Percentiles rank a stretch among this genome's conserved stretches.
Conservation (phyloP, 306 rosid genomes). For the Quercus bicolor region DNA sequence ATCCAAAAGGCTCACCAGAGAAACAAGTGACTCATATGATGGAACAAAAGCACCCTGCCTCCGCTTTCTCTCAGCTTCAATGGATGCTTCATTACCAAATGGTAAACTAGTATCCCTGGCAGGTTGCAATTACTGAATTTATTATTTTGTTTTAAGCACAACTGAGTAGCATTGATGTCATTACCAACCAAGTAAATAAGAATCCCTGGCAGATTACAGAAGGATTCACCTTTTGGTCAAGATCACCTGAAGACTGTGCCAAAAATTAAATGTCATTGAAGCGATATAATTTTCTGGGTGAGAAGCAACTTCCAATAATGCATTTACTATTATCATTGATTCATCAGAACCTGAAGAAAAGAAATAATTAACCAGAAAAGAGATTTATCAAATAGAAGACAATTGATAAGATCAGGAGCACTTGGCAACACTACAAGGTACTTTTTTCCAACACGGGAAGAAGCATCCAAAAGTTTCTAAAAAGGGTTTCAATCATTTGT, state of each 20-base stretch:
- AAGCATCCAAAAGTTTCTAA: constrained; percentile 24
- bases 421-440: constrained; percentile 13
- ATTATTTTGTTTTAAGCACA: constrained; percentile 24
- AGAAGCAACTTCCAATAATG: constrained; percentile 95
- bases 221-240: constrained; percentile 70
- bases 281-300: constrained; percentile 95
- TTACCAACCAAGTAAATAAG: no score
- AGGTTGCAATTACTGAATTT: constrained; percentile 26
- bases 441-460: constrained; percentile 14
- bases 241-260: constrained; percentile 95
- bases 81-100: constrained; percentile 58
- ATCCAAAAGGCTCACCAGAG: constrained; percentile 64
- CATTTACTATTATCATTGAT: constrained; percentile 84
- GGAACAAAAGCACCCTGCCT: constrained; percentile 83
- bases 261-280: constrained; percentile 92
- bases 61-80: constrained; percentile 86
- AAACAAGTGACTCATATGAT: constrained; percentile 92
- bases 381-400: constrained; percentile 17
- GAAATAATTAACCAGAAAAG: constrained; percentile 23
- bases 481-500: background rate
- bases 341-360: constrained; percentile 76
- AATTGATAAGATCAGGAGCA: constrained; percentile 15
- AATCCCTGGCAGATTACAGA: constrained; percentile 2
- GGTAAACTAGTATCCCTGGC: constrained; percentile 76
- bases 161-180: background rate